Evolutionary conservation across 2,329 filamentous ascomycete species (phyloP).

Genomic region (Laburnicola sp.): DNA sequence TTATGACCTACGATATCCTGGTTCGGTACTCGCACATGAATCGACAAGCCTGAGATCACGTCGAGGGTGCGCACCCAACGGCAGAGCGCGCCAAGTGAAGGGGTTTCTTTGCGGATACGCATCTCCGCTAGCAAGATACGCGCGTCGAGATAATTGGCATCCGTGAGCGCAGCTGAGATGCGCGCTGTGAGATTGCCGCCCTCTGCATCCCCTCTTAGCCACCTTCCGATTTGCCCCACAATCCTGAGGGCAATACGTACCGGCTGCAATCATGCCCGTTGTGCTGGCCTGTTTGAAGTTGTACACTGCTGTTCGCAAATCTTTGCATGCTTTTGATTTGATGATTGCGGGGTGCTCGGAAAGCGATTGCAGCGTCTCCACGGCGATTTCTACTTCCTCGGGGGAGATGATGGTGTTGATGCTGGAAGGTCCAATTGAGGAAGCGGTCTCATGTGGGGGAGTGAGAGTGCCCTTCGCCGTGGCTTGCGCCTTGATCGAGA

Average conservation of each 20-base stretch:
- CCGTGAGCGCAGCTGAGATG: slow-evolving; percentile 66
- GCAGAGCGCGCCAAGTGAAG: slow-evolving; percentile 69
- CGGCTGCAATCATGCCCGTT: slow-evolving; percentile 63
- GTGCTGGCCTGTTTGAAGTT: slow-evolving; percentile 70
- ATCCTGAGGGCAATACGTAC: slow-evolving; percentile 29
- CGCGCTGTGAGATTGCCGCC: slow-evolving; percentile 67
- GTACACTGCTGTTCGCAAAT: slow-evolving; percentile 67
- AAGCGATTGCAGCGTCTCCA: slow-evolving; percentile 65
- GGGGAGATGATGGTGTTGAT: slow-evolving; percentile 59
- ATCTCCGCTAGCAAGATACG: slow-evolving; percentile 69
- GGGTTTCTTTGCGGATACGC: slow-evolving; percentile 66
- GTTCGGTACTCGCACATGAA: slow-evolving; percentile 52
- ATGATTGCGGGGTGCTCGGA: slow-evolving; percentile 63
- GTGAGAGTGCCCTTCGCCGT: slow-evolving; percentile 24
- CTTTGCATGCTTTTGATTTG: slow-evolving; percentile 70
- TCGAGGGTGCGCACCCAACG: slow-evolving; percentile 74
- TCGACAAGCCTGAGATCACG: slow-evolving; percentile 67
- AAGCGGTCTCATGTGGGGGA: slow-evolving; percentile 28
- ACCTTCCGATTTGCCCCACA: background rate
- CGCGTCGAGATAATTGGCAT: slow-evolving; percentile 68
- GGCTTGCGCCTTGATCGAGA: slow-evolving; percentile 21
- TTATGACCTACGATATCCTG: slow-evolving; percentile 33
- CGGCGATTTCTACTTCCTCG: slow-evolving; percentile 69
- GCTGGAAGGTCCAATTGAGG: slow-evolving; percentile 51
- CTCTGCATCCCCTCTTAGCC: slow-evolving; percentile 36